These are phyloP conservation scores for Suzukiozyma palmioleophila DNA, from an alignment of 1,139 yeast species.

Conservation along the genomic window DNA sequence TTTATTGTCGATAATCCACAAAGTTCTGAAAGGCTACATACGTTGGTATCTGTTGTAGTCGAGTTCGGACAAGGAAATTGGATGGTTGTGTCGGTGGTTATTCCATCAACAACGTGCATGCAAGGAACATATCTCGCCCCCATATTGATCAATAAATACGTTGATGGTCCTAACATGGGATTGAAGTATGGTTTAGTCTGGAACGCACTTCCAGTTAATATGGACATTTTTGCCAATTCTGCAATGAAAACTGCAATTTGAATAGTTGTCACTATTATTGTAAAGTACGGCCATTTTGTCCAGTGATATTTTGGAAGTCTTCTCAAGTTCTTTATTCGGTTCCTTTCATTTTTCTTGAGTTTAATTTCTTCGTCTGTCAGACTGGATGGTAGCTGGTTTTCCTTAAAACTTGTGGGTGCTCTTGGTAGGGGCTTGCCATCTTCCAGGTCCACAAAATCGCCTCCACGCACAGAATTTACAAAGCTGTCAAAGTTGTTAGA, in stretches of 20 bases:
- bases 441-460: not conserved
- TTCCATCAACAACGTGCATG: slow-evolving; percentile 50
- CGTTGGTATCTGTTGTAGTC: slow-evolving; percentile 50
- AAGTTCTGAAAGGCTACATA: slow-evolving; percentile 52
- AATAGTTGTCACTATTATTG: slow-evolving; percentile 42
- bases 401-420: not conserved
- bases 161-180: slow-evolving; percentile 81
- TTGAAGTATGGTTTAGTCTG: slow-evolving; percentile 71
- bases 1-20: slow-evolving; percentile 59
- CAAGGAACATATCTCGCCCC: slow-evolving; percentile 75
- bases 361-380: slow-evolving; percentile 9
- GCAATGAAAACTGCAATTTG: slow-evolving; percentile 63
- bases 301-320: slow-evolving; percentile 39
- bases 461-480: not conserved
- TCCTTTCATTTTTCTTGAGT: slow-evolving; percentile 21
- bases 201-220: slow-evolving; percentile 61
- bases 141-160: slow-evolving; percentile 60
- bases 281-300: slow-evolving; percentile 45
- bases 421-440: not conserved
- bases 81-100: slow-evolving; percentile 47
- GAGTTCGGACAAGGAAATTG: slow-evolving; percentile 70
- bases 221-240: slow-evolving; percentile 59
- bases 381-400: not conserved
- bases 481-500: not conserved
- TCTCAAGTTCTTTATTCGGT: slow-evolving; percentile 22